Evolutionary conservation across 441 rosid species (phyloP), one percentile per base, ranked within the genome.

Genomic region (Flueggea neowawraea): DNA sequence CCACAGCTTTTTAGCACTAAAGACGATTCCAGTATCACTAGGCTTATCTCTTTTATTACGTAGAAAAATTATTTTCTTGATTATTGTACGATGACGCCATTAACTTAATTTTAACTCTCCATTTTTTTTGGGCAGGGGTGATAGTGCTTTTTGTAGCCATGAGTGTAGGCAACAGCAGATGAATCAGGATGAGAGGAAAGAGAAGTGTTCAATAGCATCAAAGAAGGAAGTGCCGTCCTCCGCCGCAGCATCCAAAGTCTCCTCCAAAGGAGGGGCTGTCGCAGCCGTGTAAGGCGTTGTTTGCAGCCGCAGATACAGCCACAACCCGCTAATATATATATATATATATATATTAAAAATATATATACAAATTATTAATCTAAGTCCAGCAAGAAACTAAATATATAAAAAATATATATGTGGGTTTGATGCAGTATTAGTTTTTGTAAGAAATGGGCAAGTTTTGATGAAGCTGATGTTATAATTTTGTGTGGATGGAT

Each of bases 121-220:
- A 2, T 2, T 2, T 51, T n/a, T 39, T 57, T 22, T 22, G 28
- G n/a, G 74, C 44, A 91, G 97, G 77, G 97, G 97, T 16, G 90
- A 90, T 65, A 79, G 77, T 63, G 98, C 93, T 0, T 91, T 89
- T 67, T 91, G 98, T 76, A 91, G 98, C 65, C 71, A 32, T 44
- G 96, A 91, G 71, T 91, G 97, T 75, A 83, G 97, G 73, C 88
- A 89, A 62, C 79, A 81, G 12, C 96, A 91, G 69, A 87, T 89
- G 84, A 84, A 71, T 56, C 82, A 81, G 51, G 96, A 91, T 51
- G 96, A 91, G 77, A 78, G 68, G 67, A 91, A 77, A 60, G 87
- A 85, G 57, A 87, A 79, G 75, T 78, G 82, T 61, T 77, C 80
- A 5, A 11, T 74, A 22, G 69, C 72, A 32, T 80, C 89, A 16